Percentiles rank a stretch among this genome's conserved stretches.
Evolutionary conservation across 768 basidiomycete genomes (phyloP).

Genomic region (Lactarius tabidus): DNA sequence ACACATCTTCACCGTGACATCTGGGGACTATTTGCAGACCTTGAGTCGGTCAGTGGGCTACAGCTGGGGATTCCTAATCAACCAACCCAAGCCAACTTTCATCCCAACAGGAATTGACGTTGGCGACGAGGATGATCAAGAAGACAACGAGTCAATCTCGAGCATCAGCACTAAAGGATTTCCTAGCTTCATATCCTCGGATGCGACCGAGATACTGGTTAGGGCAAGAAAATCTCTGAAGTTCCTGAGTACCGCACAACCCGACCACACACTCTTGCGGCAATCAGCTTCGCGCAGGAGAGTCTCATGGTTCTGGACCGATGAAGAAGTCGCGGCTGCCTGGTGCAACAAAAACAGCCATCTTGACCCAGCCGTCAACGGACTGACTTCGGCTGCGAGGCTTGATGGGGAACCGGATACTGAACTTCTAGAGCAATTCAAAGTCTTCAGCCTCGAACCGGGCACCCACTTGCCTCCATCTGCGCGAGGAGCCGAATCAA

Average conservation of each 20-base stretch:
- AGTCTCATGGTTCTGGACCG: slow-evolving; percentile 64
- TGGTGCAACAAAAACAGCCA: slow-evolving; percentile 34
- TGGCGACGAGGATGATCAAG: slow-evolving; percentile 39
- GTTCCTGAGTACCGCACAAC: slow-evolving; percentile 58
- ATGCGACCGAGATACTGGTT: slow-evolving; percentile 49
- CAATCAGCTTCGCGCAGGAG: slow-evolving; percentile 20
- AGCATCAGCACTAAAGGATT: slow-evolving; percentile 38
- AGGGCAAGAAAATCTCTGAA: slow-evolving; percentile 67
- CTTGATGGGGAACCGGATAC: neutral
- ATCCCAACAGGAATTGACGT: slow-evolving; percentile 31
- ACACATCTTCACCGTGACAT: slow-evolving; percentile 61
- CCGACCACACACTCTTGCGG: slow-evolving; percentile 56
- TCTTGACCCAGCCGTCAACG: neutral
- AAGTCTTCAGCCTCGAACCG: slow-evolving; percentile 65
- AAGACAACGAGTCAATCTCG: slow-evolving; percentile 33
- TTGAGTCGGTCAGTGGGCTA: slow-evolving; percentile 61
- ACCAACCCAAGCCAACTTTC: slow-evolving; percentile 10
- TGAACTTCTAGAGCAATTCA: slow-evolving; percentile 36
- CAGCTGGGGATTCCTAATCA: slow-evolving; percentile 18
- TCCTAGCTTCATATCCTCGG: slow-evolving; percentile 59
- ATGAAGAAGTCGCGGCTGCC: slow-evolving; percentile 45
- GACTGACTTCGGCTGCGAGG: neutral
- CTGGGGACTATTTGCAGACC: slow-evolving; percentile 56
- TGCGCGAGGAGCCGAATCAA: slow-evolving; percentile 27
- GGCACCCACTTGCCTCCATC: slow-evolving; percentile 37